Percentiles rank a stretch among this genome's conserved stretches.
Conservation (phyloP, 345 rosid genomes). For the Citrus cavaleriei region DNA sequence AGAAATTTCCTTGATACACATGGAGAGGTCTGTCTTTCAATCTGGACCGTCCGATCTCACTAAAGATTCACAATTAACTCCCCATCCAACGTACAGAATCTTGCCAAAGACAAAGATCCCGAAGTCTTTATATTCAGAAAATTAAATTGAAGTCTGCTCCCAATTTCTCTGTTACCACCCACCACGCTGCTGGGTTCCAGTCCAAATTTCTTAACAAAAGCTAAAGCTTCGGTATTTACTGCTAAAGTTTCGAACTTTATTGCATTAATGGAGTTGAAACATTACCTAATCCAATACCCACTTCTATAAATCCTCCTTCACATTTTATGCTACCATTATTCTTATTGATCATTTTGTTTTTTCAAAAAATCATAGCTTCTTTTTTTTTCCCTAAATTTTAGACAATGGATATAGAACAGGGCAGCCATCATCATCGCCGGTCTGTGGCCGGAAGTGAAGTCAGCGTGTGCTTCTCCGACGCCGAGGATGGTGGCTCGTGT, state of each 20-base stretch:
- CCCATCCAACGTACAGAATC: slow-evolving; percentile 38
- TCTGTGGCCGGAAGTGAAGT: slow-evolving; percentile 30
- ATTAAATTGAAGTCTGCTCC: slow-evolving; percentile 11
- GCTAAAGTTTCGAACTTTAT: background rate
- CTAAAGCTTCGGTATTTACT: background rate
- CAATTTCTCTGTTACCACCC: slow-evolving; percentile 1
- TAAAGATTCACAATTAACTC: background rate
- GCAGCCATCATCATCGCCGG: slow-evolving; percentile 38
- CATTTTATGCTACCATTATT: background rate
- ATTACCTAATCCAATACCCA: slow-evolving; percentile 37
- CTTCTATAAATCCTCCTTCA: slow-evolving; percentile 23
- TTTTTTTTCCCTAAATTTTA: background rate
- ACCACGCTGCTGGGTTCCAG: slow-evolving; percentile 13
- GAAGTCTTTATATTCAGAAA: background rate
- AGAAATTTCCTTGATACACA: background rate
- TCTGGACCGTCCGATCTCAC: slow-evolving; percentile 18
- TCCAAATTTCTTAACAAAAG: slow-evolving; percentile 3
- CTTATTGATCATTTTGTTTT: background rate
- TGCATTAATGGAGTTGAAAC: slow-evolving; percentile 34
- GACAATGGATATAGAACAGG: slow-evolving; percentile 58
- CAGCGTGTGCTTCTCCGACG: slow-evolving; percentile 70
- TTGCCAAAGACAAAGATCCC: slow-evolving; percentile 21
- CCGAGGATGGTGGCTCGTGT: slow-evolving; percentile 72
- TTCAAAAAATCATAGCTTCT: background rate
- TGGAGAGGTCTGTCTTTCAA: background rate